Base-by-base conservation (phyloP, 306 rosid species). In the Cucumis sativus region DNA sequence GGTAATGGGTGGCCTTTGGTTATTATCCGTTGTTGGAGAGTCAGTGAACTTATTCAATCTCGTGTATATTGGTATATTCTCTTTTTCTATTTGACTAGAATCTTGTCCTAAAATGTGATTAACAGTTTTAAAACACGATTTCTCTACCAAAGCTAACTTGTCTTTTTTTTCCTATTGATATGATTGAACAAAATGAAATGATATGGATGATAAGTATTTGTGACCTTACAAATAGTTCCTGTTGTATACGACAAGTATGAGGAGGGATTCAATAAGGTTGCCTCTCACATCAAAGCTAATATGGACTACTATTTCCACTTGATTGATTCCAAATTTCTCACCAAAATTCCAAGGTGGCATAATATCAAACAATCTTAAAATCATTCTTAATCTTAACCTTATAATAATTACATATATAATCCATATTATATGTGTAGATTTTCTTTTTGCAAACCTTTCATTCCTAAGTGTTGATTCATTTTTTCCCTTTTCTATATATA, bases 1-100 rank as follows among this genome's bases (percentile, higher is more conserved):
- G 98, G 87, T 89, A 79, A 63, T 83, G 6, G 15, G 41, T 7
- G 43, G 88, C 60, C 88, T 91, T 39, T 87, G 87, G 90, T 30
- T 89, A 64, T 4, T 88, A 68, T 93, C 98, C 18, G 47, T 82
- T 15, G 55, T 88, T 67, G 98, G 91, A 54, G 63, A 41, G 10
- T 10, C 23, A 3, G 17, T 28, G 56, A 84, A 73, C 85, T 45
- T 83, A 23, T 54, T 82, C 68, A 89, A 82, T 84, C 87, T 37
- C 86, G 37, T 93, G 75, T 71, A 52, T 21, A 69, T 82, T n/a
- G 37, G 97, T 92, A 28, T 8, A 18, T 18, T 20, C 35, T 68
- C 37, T 68, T 49, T 61, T 5, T 5, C 16, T 40, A 33, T 2
- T 40, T 11, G 11, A 45, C 51, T 5, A 45, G 3, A 11, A 45